Evolutionary conservation across 2,329 filamentous ascomycete species (phyloP).

Genomic region (Aspergillus hiratsukae): DNA sequence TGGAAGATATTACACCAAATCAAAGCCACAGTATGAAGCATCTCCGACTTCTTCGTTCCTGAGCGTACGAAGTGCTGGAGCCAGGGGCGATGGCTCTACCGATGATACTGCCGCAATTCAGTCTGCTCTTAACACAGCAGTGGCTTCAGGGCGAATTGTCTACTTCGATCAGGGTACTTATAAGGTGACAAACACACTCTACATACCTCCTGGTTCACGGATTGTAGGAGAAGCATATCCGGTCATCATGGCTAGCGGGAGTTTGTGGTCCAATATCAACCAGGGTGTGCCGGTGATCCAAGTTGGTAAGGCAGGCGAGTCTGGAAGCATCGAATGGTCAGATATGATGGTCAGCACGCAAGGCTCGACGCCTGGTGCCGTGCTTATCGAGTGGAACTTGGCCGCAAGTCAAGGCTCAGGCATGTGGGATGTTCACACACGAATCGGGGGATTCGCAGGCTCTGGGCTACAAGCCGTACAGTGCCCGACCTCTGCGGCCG

Average conservation of each 20-base stretch:
- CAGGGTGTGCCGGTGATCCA: slow-evolving; percentile 62
- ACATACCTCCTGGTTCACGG: slow-evolving; percentile 46
- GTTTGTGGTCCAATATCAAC: slow-evolving; percentile 52
- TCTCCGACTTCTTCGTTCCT: slow-evolving; percentile 37
- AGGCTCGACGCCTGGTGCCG: slow-evolving; percentile 63
- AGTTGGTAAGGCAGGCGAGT: slow-evolving; percentile 61
- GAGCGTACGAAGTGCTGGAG: slow-evolving; percentile 42
- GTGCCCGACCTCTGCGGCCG: slow-evolving; percentile 40
- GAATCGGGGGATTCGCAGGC: slow-evolving; percentile 50
- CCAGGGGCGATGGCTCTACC: slow-evolving; percentile 51
- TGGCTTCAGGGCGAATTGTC: slow-evolving; percentile 46
- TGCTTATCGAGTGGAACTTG: slow-evolving; percentile 71
- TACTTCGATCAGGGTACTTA: slow-evolving; percentile 57
- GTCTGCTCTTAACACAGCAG: slow-evolving; percentile 50
- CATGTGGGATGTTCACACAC: slow-evolving; percentile 55
- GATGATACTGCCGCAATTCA: slow-evolving; percentile 61
- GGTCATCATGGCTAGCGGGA: slow-evolving; percentile 54
- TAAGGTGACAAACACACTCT: slow-evolving; percentile 44
- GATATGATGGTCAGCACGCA: slow-evolving; percentile 68
- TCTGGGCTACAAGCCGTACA: slow-evolving; percentile 42
- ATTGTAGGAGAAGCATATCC: slow-evolving; percentile 55
- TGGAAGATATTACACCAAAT: slow-evolving; percentile 41
- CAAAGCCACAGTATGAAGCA: slow-evolving; percentile 53
- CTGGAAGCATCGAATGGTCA: slow-evolving; percentile 63
- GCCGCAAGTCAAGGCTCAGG: slow-evolving; percentile 45